Base-by-base conservation (phyloP, 441 rosid species). In the Arabidopsis lyrata region DNA sequence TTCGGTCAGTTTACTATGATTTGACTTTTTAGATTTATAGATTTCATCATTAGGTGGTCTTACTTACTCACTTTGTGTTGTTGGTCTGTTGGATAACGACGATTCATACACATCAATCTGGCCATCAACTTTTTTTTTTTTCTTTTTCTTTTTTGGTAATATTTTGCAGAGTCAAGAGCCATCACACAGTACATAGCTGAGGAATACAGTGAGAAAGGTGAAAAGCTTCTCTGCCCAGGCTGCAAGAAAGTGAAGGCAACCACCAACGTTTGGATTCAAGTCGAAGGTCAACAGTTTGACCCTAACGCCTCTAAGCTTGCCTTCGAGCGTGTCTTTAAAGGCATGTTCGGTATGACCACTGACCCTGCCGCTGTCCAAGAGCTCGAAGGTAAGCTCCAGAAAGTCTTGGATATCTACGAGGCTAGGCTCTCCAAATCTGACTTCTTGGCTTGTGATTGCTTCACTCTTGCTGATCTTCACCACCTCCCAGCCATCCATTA, bases 401-500 rank as follows among this genome's bases (percentile, higher is more conserved):
- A 83, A 31, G 88, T 90, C 42, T 84, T 92, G 8, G 97, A 92
- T 55, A 71, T 88, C 16, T 92, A 92, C 62, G 96, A 92, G 89
- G 54, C 79, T 6, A 81, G 89, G 54, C 77, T 90, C 72, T 6
- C 74, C 4, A 35, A 85, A 66, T 85, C 93, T 27, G 85, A 85
- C 76, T 92, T 82, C 86, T 45, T 92, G 78, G 97, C 84, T 5
- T 75, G 91, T 24, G 87, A 83, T 35, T 60, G 83, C 74, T 86
- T 86, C 86, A 83, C 92, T 74, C 38, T 90, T 69, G 95, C 88
- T 2, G 98, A 93, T 75, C 77, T 90, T 70, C 87, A 90, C 77
- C 95, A 93, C 75, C 77, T 90, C 41, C 97, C 98, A 0, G 80
- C 20, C 54, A 9, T 86, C 15, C 76, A 70, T 18, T 49, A 39